Base-by-base conservation (phyloP, 2,329 filamentous ascomycete species). In the Aspergillus pseudoterreus region DNA sequence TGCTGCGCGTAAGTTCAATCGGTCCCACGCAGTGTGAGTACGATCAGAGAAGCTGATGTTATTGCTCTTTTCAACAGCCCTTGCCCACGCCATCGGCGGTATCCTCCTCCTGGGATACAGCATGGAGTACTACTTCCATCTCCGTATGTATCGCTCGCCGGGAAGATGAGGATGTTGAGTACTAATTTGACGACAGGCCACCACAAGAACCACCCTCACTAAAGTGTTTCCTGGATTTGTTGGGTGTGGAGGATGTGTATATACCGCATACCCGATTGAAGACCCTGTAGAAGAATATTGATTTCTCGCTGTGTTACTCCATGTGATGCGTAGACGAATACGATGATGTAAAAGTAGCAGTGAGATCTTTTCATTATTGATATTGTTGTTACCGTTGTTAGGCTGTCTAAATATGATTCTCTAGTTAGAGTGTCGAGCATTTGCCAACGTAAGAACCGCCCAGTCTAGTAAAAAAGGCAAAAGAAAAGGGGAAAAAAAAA, bases 151-250 rank as follows among this genome's bases (percentile, higher is more conserved):
- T 51, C 45, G 17, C 10, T 19, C 14, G 42, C n/a, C 5, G 19
- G 17, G 10, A 15, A 35, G 35, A 2, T 17, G n/a, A 21, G 27
- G 9, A 36, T 12, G 38, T n/a, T 17, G 39, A 14, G 21, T n/a
- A 43, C 53, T 57, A 48, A 57, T 45, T 59, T 49, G 42, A 54
- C 43, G 48, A 49, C 64, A 99, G 94, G 94, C 68, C 92, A 99
- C 85, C 92, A 97, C 88, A 99, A 99, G 89, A 97, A 99, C 88
- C 95, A 99, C 77, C 89, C 90, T 67, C 94, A 99, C 82, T 99
- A 95, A 80, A 19, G 39, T 42, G 53, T 57, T 52, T 55, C 32
- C 36, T 33, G 44, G 50, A 53, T 45, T 56, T 53, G 35, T n/a
- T 52, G 53, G 57, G 57, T 48, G 49, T 45, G 61, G 62, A 62